These are phyloP conservation scores for Ogataea pini DNA, from an alignment of 805 yeast genomes.

Conservation along the genomic window DNA sequence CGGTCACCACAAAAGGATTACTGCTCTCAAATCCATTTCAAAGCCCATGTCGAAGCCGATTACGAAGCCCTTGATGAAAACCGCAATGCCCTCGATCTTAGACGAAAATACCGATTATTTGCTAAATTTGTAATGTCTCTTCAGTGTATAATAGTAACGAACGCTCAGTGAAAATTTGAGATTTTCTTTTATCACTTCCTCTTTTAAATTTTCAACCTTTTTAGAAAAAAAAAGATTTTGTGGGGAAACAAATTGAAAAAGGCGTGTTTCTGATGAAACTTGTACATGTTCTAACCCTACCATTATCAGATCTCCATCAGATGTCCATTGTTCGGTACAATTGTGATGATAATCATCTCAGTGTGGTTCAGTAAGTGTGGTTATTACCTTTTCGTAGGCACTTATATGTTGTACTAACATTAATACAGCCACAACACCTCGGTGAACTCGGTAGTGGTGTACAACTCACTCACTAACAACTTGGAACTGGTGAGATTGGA, in stretches of 20 bases:
- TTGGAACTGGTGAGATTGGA: slow-evolving; percentile 30
- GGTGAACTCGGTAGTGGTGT: slow-evolving; percentile 32
- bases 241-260: neutral
- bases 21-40: neutral
- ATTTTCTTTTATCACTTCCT: neutral
- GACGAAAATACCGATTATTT: slow-evolving; percentile 19
- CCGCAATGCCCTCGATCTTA: neutral
- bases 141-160: slow-evolving; percentile 3
- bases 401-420: slow-evolving; percentile 5
- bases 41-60: neutral
- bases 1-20: no score
- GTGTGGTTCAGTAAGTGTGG: slow-evolving; percentile 20
- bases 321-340: slow-evolving; percentile 24
- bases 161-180: neutral
- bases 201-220: neutral
- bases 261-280: neutral
- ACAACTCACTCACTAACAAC: slow-evolving; percentile 30
- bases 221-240: neutral
- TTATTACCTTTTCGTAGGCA: neutral
- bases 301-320: neutral
- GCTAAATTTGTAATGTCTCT: slow-evolving; percentile 9
- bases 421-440: slow-evolving; percentile 22
- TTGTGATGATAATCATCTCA: slow-evolving; percentile 16
- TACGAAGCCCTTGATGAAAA: neutral
- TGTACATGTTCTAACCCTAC: neutral